These are phyloP conservation scores for Beauveria bassiana DNA, from an alignment of 2,329 filamentous ascomycete genomes.

Conservation along the genomic window DNA sequence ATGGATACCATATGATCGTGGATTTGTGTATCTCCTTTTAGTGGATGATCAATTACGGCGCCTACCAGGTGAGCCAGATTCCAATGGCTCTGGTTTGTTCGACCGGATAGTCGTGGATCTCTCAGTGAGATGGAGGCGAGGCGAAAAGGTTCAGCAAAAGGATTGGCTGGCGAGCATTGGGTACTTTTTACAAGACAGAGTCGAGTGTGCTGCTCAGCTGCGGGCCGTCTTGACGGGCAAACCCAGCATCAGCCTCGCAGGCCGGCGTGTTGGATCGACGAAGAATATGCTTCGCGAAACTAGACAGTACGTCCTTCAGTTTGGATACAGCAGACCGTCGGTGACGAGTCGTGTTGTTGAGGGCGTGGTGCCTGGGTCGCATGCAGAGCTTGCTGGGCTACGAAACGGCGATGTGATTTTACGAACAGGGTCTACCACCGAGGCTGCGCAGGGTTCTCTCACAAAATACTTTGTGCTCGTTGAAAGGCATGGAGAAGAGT, in stretches of 20 bases:
- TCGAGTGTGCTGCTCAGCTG: conserved; percentile 3
- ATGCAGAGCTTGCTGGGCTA: conserved; percentile 3
- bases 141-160: conserved; percentile 3
- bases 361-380: conserved; percentile 2
- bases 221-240: background rate
- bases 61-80: background rate
- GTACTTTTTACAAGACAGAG: background rate
- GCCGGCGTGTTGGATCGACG: conserved; percentile 6
- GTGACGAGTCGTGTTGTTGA: background rate
- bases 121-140: background rate
- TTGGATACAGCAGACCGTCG: conserved; percentile 4
- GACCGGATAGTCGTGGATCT: conserved; percentile 1
- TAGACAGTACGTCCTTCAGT: background rate
- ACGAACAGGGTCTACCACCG: background rate
- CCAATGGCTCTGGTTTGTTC: background rate
- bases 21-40: conserved; percentile 6
- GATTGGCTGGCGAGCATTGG: conserved; percentile 4
- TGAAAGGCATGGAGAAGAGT: background rate
- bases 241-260: conserved; percentile 3
- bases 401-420: conserved; percentile 8
- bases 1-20: conserved; percentile 10
- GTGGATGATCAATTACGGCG: conserved; percentile 8
- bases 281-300: conserved; percentile 9
- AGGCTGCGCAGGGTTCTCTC: background rate
- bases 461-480: conserved; percentile 4